Evolutionary conservation across 2,329 filamentous ascomycete genomes (phyloP), one percentile per base, ranked within the genome.

Genomic region (Huntiella moniliformis): DNA sequence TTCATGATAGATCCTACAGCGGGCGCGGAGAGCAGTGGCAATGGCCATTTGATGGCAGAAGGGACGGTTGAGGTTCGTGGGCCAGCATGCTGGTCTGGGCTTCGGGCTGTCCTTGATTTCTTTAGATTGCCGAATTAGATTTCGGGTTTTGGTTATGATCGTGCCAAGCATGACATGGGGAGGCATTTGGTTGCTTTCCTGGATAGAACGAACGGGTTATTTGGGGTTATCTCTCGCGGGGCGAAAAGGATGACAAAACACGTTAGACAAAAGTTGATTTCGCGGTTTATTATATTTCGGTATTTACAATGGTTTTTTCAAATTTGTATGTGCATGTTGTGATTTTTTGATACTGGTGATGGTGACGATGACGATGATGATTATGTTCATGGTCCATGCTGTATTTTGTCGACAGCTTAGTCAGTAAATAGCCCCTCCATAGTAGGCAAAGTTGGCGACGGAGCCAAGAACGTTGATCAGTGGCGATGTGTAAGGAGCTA

Each of bases 181-280:
- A 57, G 57, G 57, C 57, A 56, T 57, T 57, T 56, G 58, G 49
- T 54, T 54, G 53, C 58, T 59, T 57, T 59, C 56, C 49, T 53
- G 43, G 52, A 60, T 59, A 60, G 57, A 57, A 57, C 54, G 57
- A 56, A 61, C 59, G 59, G 60, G 59, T 57, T 58, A 49, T 28
- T 56, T 54, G 57, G 56, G 54, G 54, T 56, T 54, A 56, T 53
- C 55, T 34, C 45, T 37, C 34, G 31, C 40, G 42, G 46, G 42
- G 41, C 44, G 34, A 38, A 43, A 44, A 46, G 45, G 42, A 58
- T 56, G 44, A 49, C 47, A 39, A 44, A 49, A 54, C 56, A 64
- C 22, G 22, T 71, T 75, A 76, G 71, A 76, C 68, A 74, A 74
- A 75, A 74, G 68, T 69, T 70, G 71, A 72, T 73, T 73, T 71